Evolutionary conservation across 2,329 filamentous ascomycete species (phyloP).

Genomic region (Macrophomina pseudophaseolina): DNA sequence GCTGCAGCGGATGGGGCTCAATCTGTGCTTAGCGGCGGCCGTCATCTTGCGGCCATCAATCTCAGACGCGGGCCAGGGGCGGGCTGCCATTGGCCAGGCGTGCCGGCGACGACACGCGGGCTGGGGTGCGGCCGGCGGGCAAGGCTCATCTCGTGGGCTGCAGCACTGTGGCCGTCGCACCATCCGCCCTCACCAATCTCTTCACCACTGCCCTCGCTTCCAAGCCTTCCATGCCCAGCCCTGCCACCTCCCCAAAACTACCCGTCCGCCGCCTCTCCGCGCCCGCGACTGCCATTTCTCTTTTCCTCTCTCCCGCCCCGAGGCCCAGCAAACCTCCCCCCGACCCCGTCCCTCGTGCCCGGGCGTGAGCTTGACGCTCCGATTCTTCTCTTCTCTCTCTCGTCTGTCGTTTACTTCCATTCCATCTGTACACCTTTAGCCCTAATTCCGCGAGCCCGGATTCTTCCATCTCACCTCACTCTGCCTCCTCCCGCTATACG

Average conservation of each 20-base stretch:
- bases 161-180: constrained; percentile 17
- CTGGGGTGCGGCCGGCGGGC: background rate
- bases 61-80: constrained; percentile 21
- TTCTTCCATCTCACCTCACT: background rate
- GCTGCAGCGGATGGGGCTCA: background rate
- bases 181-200: constrained; percentile 19
- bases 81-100: constrained; percentile 15
- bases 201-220: constrained; percentile 23
- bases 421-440: constrained; percentile 12
- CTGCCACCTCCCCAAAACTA: constrained; percentile 1
- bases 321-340: background rate
- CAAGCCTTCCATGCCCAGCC: constrained; percentile 16
- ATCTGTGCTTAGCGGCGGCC: constrained; percentile 2
- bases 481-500: background rate
- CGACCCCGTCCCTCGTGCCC: background rate
- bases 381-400: constrained; percentile 12
- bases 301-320: background rate
- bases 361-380: constrained; percentile 25
- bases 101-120: constrained; percentile 9
- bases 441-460: constrained; percentile 25
- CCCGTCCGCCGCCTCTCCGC: constrained; percentile 6
- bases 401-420: constrained; percentile 21
- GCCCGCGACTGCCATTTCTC: background rate
- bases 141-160: constrained; percentile 4
- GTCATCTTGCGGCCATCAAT: constrained; percentile 16